These are phyloP conservation scores for Heimioporus sp. DNA, from an alignment of 768 basidiomycete genomes.

Conservation along the genomic window DNA sequence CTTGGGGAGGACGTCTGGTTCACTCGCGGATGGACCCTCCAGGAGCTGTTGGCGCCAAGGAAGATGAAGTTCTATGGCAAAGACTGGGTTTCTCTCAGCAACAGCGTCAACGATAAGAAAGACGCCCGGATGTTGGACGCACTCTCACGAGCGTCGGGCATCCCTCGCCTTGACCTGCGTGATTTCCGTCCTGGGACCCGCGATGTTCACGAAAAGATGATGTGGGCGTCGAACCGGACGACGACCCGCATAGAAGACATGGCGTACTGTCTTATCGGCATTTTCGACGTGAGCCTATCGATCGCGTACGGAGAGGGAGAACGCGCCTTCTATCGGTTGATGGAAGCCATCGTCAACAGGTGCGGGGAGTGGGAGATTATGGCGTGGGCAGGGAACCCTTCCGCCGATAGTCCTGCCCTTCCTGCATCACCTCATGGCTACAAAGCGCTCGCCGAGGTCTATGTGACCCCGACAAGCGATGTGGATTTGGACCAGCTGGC, in stretches of 20 bases:
- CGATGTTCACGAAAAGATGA: slow-evolving; percentile 28
- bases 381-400: slow-evolving; percentile 28
- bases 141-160: slow-evolving; percentile 27
- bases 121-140: slow-evolving; percentile 19
- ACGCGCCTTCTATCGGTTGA: slow-evolving; percentile 29
- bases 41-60: slow-evolving; percentile 28
- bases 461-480: neutral
- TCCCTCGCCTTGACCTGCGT: slow-evolving; percentile 23
- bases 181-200: slow-evolving; percentile 24
- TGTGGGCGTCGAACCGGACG: slow-evolving; percentile 34
- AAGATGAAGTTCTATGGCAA: slow-evolving; percentile 32
- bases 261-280: slow-evolving; percentile 32
- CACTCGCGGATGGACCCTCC: slow-evolving; percentile 32
- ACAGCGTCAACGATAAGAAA: slow-evolving; percentile 27
- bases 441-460: slow-evolving; percentile 14
- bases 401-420: slow-evolving; percentile 27
- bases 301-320: slow-evolving; percentile 35
- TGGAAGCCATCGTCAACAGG: slow-evolving; percentile 28
- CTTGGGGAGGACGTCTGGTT: slow-evolving; percentile 28
- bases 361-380: slow-evolving; percentile 33
- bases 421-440: slow-evolving; percentile 33
- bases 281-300: slow-evolving; percentile 33
- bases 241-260: slow-evolving; percentile 33
- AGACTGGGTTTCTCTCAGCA: slow-evolving; percentile 25
- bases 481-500: neutral